These are phyloP conservation scores for Claviceps spartinae DNA, from an alignment of 2,329 filamentous ascomycete genomes.

Conservation along the genomic window DNA sequence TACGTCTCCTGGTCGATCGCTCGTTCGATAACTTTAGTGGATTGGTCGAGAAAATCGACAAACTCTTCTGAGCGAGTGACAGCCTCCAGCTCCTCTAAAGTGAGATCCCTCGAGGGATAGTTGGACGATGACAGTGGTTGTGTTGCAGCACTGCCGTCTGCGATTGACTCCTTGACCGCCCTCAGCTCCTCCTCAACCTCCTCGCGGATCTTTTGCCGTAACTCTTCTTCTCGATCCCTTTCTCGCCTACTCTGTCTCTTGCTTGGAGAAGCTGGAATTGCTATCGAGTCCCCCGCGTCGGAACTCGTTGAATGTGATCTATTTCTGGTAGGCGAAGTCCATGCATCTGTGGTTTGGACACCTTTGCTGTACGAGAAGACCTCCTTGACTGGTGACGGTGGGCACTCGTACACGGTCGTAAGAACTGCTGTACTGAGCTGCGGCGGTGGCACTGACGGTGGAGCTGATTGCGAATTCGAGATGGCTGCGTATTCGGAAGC, in stretches of 20 bases:
- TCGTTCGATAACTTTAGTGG: conserved; percentile 92
- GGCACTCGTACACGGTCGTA: conserved; percentile 68
- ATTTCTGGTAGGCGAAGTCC: conserved; percentile 42
- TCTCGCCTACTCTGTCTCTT: conserved; percentile 70
- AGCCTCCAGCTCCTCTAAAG: conserved; percentile 72
- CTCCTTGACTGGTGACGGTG: conserved; percentile 64
- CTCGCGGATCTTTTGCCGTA: conserved; percentile 67
- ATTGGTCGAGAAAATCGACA: conserved; percentile 85
- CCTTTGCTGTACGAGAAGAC: conserved; percentile 94
- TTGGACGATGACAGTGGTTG: conserved; percentile 26
- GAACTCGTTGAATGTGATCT: conserved; percentile 29
- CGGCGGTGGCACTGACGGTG: conserved; percentile 14
- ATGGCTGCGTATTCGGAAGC: conserved; percentile 46
- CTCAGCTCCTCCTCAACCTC: conserved; percentile 90
- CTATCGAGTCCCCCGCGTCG: conserved; percentile 47
- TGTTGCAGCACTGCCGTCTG: conserved; percentile 25
- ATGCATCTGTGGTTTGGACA: conserved; percentile 77
- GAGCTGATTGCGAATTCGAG: conserved; percentile 24
- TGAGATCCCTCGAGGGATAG: conserved; percentile 70
- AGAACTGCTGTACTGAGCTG: conserved; percentile 58
- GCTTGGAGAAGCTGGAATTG: conserved; percentile 43
- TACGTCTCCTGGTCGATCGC: conserved; percentile 84
- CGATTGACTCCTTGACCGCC: conserved; percentile 49
- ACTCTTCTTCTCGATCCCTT: conserved; percentile 74
- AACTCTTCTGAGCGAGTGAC: conserved; percentile 90